These are phyloP conservation scores for Colletotrichum tropicale DNA, from an alignment of 2,329 filamentous ascomycete genomes.

Conservation along the genomic window DNA sequence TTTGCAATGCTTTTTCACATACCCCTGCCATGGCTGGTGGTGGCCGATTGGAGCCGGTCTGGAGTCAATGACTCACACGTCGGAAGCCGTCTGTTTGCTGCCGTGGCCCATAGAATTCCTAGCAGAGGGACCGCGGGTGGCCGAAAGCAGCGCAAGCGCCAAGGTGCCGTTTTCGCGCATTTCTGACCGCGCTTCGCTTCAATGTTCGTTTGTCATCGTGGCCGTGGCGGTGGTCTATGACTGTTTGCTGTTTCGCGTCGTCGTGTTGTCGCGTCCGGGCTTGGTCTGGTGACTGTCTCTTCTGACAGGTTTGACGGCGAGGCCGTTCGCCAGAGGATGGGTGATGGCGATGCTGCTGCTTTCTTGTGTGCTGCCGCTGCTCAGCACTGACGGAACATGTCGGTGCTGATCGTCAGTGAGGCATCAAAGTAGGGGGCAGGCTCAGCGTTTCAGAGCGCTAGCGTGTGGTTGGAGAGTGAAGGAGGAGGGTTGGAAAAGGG, in stretches of 20 bases:
- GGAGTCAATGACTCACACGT: conserved; percentile 23
- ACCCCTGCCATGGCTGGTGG: not conserved
- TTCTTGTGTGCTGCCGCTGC: not conserved
- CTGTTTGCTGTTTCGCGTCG: conserved; percentile 6
- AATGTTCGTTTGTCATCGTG: not conserved
- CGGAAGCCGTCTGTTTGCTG: conserved; percentile 17
- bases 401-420: conserved; percentile 15
- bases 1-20: conserved; percentile 4
- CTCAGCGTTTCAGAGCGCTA: conserved; percentile 23
- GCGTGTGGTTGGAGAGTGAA: conserved; percentile 12
- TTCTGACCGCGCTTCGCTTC: not conserved
- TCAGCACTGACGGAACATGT: conserved; percentile 12
- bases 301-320: conserved; percentile 16
- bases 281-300: conserved; percentile 10
- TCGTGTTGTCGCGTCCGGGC: conserved; percentile 13
- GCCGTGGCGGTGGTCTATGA: not conserved
- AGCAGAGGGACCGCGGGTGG: not conserved
- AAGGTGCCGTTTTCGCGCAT: conserved; percentile 12
- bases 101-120: conserved; percentile 15
- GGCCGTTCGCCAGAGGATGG: not conserved
- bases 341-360: not conserved
- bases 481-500: not conserved
- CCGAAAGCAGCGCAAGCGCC: conserved; percentile 17
- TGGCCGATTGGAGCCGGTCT: conserved; percentile 13
- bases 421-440: conserved; percentile 22